These are phyloP conservation scores for Termitomyces sp. DNA, from an alignment of 768 basidiomycete genomes.

Conservation along the genomic window DNA sequence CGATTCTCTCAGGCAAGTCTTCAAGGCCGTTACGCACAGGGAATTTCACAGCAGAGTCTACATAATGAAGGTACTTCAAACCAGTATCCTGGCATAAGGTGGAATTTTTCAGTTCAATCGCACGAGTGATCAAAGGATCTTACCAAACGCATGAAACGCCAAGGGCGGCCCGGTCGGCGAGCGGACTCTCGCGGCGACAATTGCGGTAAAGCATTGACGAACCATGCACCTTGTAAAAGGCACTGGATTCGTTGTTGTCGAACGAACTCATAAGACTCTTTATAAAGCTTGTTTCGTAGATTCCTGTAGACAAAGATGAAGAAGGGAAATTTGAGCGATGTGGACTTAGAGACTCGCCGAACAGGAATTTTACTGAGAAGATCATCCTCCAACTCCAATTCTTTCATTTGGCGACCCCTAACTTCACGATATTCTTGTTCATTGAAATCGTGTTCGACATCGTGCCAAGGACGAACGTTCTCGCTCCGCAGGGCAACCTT, in stretches of 20 bases:
- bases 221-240: slow-evolving; percentile 87
- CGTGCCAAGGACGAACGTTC: slow-evolving; percentile 73
- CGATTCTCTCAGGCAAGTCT: slow-evolving; percentile 83
- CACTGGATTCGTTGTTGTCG: slow-evolving; percentile 86
- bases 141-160: slow-evolving; percentile 87
- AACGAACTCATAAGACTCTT: slow-evolving; percentile 88
- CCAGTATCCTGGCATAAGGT: slow-evolving; percentile 57
- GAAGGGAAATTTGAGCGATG: slow-evolving; percentile 1
- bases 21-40: slow-evolving; percentile 76
- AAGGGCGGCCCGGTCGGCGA: slow-evolving; percentile 58
- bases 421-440: slow-evolving; percentile 84
- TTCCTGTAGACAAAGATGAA: slow-evolving; percentile 41
- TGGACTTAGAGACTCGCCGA: slow-evolving; percentile 43
- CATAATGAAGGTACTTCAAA: slow-evolving; percentile 77
- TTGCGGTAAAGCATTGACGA: slow-evolving; percentile 69
- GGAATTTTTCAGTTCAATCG: neutral
- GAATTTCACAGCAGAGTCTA: slow-evolving; percentile 77
- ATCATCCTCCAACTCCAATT: slow-evolving; percentile 85
- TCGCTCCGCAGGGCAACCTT: slow-evolving; percentile 73
- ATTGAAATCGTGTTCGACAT: slow-evolving; percentile 75
- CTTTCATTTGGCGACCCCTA: slow-evolving; percentile 84
- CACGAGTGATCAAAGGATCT: slow-evolving; percentile 9
- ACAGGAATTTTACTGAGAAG: slow-evolving; percentile 80
- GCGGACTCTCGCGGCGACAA: slow-evolving; percentile 44
- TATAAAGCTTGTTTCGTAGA: slow-evolving; percentile 78